Percentiles rank a stretch among this genome's conserved stretches.
These are phyloP conservation scores for Aspergillus thermomutatus DNA, from an alignment of 2,329 filamentous ascomycete species.

Conservation along the genomic window DNA sequence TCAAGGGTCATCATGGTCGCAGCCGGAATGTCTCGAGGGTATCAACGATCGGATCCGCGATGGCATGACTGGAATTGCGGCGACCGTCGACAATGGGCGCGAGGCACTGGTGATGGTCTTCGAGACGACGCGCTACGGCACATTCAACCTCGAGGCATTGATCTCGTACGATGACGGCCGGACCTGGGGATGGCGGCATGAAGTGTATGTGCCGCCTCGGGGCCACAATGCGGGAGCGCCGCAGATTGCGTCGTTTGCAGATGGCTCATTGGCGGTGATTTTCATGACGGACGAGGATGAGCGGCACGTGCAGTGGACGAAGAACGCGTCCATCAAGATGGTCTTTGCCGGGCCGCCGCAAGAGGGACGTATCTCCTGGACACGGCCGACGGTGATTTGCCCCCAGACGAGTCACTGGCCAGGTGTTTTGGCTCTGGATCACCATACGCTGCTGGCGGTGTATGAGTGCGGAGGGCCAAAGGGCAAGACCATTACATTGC, in stretches of 20 bases:
- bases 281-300: constrained; percentile 49
- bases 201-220: constrained; percentile 38
- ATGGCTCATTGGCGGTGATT: constrained; percentile 41
- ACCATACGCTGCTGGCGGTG: constrained; percentile 22
- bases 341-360: constrained; percentile 34
- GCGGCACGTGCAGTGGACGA: constrained; percentile 34
- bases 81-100: constrained; percentile 26
- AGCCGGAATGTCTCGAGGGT: constrained; percentile 41
- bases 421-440: constrained; percentile 30
- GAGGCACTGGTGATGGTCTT: constrained; percentile 46
- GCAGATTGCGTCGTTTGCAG: constrained; percentile 42
- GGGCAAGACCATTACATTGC: constrained; percentile 20
- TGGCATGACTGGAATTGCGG: constrained; percentile 45
- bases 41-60: constrained; percentile 34
- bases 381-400: constrained; percentile 28
- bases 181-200: constrained; percentile 40
- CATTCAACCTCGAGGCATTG: constrained; percentile 45
- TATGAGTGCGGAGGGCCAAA: constrained; percentile 28
- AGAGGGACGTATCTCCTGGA: constrained; percentile 35
- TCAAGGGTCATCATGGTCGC: constrained; percentile 43
- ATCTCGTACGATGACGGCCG: constrained; percentile 45
- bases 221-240: constrained; percentile 44
- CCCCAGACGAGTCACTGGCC: constrained; percentile 38
- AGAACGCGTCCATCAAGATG: constrained; percentile 41
- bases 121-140: constrained; percentile 42